These are phyloP conservation scores for Hypoxylon fuscum DNA, from an alignment of 495 filamentous ascomycete genomes.

Conservation along the genomic window DNA sequence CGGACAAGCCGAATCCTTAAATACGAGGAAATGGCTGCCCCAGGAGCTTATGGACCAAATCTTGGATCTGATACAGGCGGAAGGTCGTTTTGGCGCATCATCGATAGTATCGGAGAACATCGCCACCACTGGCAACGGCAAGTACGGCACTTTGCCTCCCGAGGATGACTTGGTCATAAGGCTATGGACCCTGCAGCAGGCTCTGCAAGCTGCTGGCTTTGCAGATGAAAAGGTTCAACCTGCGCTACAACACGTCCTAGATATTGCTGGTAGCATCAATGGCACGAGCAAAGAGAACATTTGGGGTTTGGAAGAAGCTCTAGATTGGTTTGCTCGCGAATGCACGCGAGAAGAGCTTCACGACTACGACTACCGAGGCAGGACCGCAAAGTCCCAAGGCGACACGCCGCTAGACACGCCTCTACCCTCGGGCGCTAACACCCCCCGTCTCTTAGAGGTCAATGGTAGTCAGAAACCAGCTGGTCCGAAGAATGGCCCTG, in stretches of 20 bases:
- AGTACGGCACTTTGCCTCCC: slow-evolving; percentile 53
- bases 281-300: slow-evolving; percentile 68
- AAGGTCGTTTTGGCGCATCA: slow-evolving; percentile 59
- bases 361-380: slow-evolving; percentile 66
- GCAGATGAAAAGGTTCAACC: slow-evolving; percentile 67
- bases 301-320: slow-evolving; percentile 85
- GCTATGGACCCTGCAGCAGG: slow-evolving; percentile 82
- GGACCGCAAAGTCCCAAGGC: slow-evolving; percentile 46
- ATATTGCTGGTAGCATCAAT: slow-evolving; percentile 62
- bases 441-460: slow-evolving; percentile 53
- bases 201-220: slow-evolving; percentile 74
- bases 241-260: slow-evolving; percentile 70
- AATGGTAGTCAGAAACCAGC: slow-evolving; percentile 32
- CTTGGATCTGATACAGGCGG: slow-evolving; percentile 65
- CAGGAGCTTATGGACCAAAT: slow-evolving; percentile 80
- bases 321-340: slow-evolving; percentile 86
- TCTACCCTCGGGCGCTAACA: slow-evolving; percentile 56
- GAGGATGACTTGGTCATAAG: slow-evolving; percentile 79
- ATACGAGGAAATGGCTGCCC: slow-evolving; percentile 79
- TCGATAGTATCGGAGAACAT: slow-evolving; percentile 51
- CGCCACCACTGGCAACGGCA: slow-evolving; percentile 43
- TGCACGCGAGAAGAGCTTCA: slow-evolving; percentile 73
- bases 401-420: slow-evolving; percentile 59
- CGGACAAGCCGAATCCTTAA: slow-evolving; percentile 73
- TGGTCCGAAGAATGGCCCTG: slow-evolving; percentile 19